These are phyloP conservation scores for Scleromitrula shiraiana DNA, from an alignment of 2,329 filamentous ascomycete species.

Conservation along the genomic window DNA sequence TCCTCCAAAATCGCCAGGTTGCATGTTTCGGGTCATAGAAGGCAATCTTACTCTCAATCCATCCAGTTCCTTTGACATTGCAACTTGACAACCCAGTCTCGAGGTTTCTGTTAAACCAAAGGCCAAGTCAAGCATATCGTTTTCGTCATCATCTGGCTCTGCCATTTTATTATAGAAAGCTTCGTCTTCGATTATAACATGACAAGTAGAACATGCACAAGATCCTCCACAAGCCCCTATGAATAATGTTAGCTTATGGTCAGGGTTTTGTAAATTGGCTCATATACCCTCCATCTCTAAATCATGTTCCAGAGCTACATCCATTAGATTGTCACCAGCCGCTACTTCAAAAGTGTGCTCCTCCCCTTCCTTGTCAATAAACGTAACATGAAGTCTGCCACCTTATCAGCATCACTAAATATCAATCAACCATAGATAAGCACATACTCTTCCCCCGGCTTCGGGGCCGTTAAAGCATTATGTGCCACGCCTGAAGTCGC, in stretches of 20 bases:
- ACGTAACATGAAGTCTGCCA: conserved; percentile 73
- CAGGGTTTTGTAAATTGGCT: background rate
- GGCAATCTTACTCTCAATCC: conserved; percentile 80
- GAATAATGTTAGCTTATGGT: conserved; percentile 4
- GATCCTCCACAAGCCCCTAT: conserved; percentile 79
- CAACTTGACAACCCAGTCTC: conserved; percentile 45
- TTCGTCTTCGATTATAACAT: conserved; percentile 60
- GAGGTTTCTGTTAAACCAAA: conserved; percentile 69
- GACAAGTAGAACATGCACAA: conserved; percentile 69
- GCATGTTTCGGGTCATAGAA: conserved; percentile 90
- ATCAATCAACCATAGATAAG: background rate
- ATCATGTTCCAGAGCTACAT: conserved; percentile 90
- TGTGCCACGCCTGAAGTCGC: conserved; percentile 54
- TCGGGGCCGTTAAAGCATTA: conserved; percentile 75
- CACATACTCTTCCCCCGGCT: conserved; percentile 82
- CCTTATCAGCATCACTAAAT: conserved; percentile 4
- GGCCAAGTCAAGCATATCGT: conserved; percentile 67
- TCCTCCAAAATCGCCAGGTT: conserved; percentile 79
- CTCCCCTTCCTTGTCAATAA: conserved; percentile 82
- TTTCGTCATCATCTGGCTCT: conserved; percentile 55
- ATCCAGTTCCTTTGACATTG: conserved; percentile 85
- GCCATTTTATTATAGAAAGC: conserved; percentile 56
- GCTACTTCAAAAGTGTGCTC: conserved; percentile 70
- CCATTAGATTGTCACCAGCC: conserved; percentile 85
- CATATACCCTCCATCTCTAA: conserved; percentile 84